Conservation (phyloP, 1,284 basidiomycete genomes). For the Irpex rosettiformis region DNA sequence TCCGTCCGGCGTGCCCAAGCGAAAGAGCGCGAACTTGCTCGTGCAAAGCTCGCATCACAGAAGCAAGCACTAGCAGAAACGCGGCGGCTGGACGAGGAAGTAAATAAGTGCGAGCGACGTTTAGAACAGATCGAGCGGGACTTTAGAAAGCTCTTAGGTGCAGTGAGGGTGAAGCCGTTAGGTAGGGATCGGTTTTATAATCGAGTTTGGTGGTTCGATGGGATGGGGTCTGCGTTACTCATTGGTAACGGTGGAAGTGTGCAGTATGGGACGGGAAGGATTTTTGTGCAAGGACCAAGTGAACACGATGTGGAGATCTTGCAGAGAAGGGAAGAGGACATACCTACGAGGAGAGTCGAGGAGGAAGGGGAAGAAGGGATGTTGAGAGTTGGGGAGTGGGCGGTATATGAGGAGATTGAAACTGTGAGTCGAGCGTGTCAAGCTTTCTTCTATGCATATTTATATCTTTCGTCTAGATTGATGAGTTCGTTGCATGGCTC, state of each 20-base stretch:
- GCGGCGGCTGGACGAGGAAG: constrained; percentile 84
- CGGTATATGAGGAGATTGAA: constrained; percentile 80
- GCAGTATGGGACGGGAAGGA: constrained; percentile 82
- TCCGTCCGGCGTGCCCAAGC: constrained; percentile 47
- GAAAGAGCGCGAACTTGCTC: constrained; percentile 72
- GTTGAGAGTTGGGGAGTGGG: constrained; percentile 83
- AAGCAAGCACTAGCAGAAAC: constrained; percentile 74
- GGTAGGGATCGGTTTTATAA: constrained; percentile 94
- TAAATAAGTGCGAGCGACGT: constrained; percentile 72
- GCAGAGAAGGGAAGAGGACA: constrained; percentile 51
- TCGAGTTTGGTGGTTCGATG: constrained; percentile 98
- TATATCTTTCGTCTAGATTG: too few relatives aligned
- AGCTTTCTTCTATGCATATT: too few relatives aligned
- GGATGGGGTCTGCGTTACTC: constrained; percentile 81
- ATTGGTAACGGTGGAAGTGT: constrained; percentile 71
- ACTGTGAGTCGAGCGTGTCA: constrained; percentile 52
- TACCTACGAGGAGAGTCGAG: constrained; percentile 55
- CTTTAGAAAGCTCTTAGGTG: constrained; percentile 83
- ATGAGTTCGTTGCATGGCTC: constrained; percentile 84
- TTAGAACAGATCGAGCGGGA: constrained; percentile 90
- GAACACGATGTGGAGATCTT: constrained; percentile 73
- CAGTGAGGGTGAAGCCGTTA: constrained; percentile 82
- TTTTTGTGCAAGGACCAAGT: constrained; percentile 90
- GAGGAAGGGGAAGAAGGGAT: constrained; percentile 79
- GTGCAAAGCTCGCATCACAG: constrained; percentile 68